Base-by-base conservation (phyloP, 2,329 filamentous ascomycete species). In the Aspergillus udagawae region DNA sequence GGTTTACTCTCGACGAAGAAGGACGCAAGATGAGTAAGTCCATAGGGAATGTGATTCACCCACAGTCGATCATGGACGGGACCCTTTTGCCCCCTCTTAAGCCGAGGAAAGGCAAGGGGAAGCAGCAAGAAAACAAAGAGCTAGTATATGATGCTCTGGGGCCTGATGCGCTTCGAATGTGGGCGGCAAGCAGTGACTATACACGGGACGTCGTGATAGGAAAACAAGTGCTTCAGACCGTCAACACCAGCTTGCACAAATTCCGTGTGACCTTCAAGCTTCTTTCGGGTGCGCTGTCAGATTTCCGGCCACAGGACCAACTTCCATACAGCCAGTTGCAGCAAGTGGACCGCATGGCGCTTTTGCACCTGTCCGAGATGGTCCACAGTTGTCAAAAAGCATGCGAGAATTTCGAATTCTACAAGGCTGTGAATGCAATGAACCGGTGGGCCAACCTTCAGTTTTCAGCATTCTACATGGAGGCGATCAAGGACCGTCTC, bases 1-100 rank as follows among this genome's bases (percentile, higher is more conserved):
- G 94, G 1, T 99, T 99, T 71, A 92, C 91, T 0, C 83, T 99
- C 2, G 94, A 99, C 67, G 83, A 88, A 51, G 79, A 89, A 38
- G 92, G 92, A n/a, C 91, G 90, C 70, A 99, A 99, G 74, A 99
- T 99, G 94, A 97, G 92, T 71, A 99, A 99, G 74, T 97, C 92
- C 0, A 78, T 97, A 1, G 94, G 94, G 17, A 99, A 99, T 68
- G 87, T 90, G 28, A 86, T 97, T 55, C 82, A 85, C 0, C 92
- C 93, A 0, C 79, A 84, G 6, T 82, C 96, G 60, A 92, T 99
- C 63, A 94, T 97, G 80, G 85, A 91, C 53, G 93, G 93, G 6
- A 86, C 86, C 3, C 79, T 96, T 10, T 76, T 95, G 14, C 89
- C 89, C 5, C 86, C 87, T 0, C 69, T 87, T 41, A 90, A 89